Percentiles rank a stretch among this genome's conserved stretches.
Evolutionary conservation across 1,284 basidiomycete genomes (phyloP).

Genomic region (Hypsizygus ulmarius): DNA sequence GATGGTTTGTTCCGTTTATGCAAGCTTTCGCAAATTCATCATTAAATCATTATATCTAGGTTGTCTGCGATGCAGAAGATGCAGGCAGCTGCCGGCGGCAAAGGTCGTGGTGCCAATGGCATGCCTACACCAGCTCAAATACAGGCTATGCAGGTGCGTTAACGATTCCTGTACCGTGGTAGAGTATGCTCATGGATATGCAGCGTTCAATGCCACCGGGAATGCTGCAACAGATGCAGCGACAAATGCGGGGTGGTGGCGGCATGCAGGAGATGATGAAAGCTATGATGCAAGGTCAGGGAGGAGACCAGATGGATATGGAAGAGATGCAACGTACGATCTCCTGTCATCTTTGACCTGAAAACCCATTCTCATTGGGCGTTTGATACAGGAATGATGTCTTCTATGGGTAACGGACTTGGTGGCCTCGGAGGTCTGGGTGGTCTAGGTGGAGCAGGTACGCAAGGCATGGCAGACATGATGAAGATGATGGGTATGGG

Average conservation of each 20-base stretch:
- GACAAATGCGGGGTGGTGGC: conserved; percentile 77
- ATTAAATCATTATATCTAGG: conserved; percentile 37
- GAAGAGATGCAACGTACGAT: conserved; percentile 81
- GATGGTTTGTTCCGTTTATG: conserved; percentile 54
- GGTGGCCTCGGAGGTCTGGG: conserved; percentile 56
- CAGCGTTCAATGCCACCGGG: conserved; percentile 87
- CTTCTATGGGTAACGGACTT: conserved; percentile 70
- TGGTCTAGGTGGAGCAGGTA: conserved; percentile 56
- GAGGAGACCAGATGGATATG: conserved; percentile 79
- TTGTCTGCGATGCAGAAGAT: conserved; percentile 88
- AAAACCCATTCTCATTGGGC: conserved; percentile 5
- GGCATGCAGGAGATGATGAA: conserved; percentile 97
- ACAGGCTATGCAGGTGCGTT: conserved; percentile 81
- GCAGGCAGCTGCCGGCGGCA: conserved; percentile 81
- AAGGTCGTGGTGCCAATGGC: conserved; percentile 79
- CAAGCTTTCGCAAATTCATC: not conserved
- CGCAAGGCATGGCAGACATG: conserved; percentile 72
- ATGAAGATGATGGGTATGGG: conserved; percentile 87
- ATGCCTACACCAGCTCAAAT: conserved; percentile 92
- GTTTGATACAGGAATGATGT: conserved; percentile 68
- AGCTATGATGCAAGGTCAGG: conserved; percentile 90
- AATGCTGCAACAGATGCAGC: conserved; percentile 82
- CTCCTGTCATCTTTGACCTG: conserved; percentile 5
- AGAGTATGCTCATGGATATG: conserved; percentile 12
- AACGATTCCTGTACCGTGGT: not conserved